Conservation (phyloP, 495 filamentous ascomycete genomes). For the Aspergillus bertholletiae region DNA sequence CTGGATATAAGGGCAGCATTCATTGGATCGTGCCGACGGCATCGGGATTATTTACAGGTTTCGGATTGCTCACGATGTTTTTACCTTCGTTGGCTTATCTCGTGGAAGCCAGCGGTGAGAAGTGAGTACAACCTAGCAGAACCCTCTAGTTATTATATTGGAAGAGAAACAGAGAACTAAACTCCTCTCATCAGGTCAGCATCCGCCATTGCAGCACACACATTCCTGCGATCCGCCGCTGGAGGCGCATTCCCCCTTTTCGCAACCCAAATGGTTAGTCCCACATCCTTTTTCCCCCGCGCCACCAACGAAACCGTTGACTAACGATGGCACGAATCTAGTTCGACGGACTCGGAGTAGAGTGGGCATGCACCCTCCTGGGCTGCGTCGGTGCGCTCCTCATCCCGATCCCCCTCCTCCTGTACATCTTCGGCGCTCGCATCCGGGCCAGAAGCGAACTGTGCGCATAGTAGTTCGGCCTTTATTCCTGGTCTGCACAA, state of each 20-base stretch:
- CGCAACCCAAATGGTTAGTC: slow-evolving; percentile 23
- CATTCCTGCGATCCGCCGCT: slow-evolving; percentile 56
- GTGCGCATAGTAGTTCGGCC: background rate
- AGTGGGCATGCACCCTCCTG: slow-evolving; percentile 55
- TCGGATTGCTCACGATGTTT: slow-evolving; percentile 35
- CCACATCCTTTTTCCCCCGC: background rate
- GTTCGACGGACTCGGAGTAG: slow-evolving; percentile 58
- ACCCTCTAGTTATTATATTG: background rate
- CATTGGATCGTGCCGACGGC: slow-evolving; percentile 55
- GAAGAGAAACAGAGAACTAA: background rate
- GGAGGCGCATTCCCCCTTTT: slow-evolving; percentile 56
- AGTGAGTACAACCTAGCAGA: background rate
- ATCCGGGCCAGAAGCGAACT: slow-evolving; percentile 1
- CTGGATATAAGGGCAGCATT: slow-evolving; percentile 39
- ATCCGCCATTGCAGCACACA: slow-evolving; percentile 68
- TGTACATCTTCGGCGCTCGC: slow-evolving; percentile 28
- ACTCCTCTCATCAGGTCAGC: slow-evolving; percentile 52
- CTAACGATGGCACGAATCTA: slow-evolving; percentile 10
- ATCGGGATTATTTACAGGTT: slow-evolving; percentile 49
- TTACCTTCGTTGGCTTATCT: slow-evolving; percentile 50
- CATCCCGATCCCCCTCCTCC: slow-evolving; percentile 28
- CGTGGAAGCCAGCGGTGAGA: slow-evolving; percentile 38
- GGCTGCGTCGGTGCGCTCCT: slow-evolving; percentile 46
- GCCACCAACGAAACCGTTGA: too few species aligned
- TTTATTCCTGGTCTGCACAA: background rate